Percentiles rank a stretch among this genome's conserved stretches.
These are phyloP conservation scores for Capronia americana DNA, from an alignment of 2,329 filamentous ascomycete genomes.

Conservation along the genomic window DNA sequence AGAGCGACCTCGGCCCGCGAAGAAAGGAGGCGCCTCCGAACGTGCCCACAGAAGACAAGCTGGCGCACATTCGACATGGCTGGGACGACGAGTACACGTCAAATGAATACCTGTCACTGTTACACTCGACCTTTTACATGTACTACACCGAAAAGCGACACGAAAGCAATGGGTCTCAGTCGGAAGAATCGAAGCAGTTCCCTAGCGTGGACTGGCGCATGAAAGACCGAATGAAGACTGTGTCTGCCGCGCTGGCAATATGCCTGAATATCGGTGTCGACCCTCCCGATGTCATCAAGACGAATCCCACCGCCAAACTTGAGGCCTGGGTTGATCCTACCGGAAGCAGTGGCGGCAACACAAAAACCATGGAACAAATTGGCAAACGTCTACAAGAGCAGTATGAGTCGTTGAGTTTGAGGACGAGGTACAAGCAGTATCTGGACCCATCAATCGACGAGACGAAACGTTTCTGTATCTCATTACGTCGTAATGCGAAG, in stretches of 20 bases:
- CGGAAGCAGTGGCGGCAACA: constrained; percentile 73
- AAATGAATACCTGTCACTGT: constrained; percentile 82
- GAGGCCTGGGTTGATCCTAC: constrained; percentile 98
- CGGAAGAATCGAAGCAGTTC: constrained; percentile 59
- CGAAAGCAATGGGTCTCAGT: constrained; percentile 88
- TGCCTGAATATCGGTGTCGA: constrained; percentile 98
- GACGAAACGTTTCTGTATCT: constrained; percentile 94
- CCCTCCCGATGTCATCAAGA: constrained; percentile 95
- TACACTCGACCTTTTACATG: constrained; percentile 98
- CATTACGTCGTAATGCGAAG: constrained; percentile 87
- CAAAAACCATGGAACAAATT: constrained; percentile 89
- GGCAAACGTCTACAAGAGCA: constrained; percentile 95
- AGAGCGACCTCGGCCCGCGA: constrained; percentile 60
- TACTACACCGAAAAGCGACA: constrained; percentile 99
- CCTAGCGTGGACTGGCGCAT: constrained; percentile 92
- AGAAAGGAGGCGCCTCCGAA: constrained; percentile 48
- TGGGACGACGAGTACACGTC: constrained; percentile 93
- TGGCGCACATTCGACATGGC: constrained; percentile 73
- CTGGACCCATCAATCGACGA: constrained; percentile 96
- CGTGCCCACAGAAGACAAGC: constrained; percentile 54
- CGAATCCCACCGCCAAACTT: constrained; percentile 87
- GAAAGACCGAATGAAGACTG: constrained; percentile 93
- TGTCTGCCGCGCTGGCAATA: constrained; percentile 90
- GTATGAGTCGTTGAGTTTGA: constrained; percentile 92
- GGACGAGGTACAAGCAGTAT: constrained; percentile 97